phyloP scores from a whole-genome alignment of 2,329 filamentous ascomycete genomes.

The Fusarium sp. region DNA sequence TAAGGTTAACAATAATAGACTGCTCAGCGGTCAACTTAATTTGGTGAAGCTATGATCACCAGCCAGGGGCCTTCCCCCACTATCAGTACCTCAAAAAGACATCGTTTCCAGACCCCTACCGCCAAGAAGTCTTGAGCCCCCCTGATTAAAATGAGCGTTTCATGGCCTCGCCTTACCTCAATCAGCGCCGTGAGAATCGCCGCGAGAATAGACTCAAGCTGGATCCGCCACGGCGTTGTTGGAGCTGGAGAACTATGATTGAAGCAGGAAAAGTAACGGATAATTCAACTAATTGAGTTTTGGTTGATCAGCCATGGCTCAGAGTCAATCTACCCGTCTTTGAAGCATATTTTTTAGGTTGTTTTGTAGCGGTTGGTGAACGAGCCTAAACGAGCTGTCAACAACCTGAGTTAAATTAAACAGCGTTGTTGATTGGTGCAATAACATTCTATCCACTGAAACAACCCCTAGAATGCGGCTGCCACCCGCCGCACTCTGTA shows the following conservation, averaged over 20 bases:
- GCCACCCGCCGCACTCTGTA: slow-evolving; percentile 13
- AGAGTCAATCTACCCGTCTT: background rate
- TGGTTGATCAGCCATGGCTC: background rate
- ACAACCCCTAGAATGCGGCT: slow-evolving; percentile 1
- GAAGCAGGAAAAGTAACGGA: background rate
- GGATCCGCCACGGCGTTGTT: too few species aligned
- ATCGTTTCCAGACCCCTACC: slow-evolving; percentile 8
- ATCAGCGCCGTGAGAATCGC: background rate
- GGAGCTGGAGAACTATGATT: background rate
- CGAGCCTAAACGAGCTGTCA: background rate
- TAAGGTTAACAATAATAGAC: slow-evolving; percentile 3
- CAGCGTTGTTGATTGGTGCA: slow-evolving; percentile 12
- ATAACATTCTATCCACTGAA: slow-evolving; percentile 5
- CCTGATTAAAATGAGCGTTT: slow-evolving; percentile 16
- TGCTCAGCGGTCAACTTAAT: slow-evolving; percentile 1
- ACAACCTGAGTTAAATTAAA: slow-evolving; percentile 2
- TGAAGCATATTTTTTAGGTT: slow-evolving; percentile 24
- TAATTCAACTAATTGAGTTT: background rate
- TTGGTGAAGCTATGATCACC: slow-evolving; percentile 13
- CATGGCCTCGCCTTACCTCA: slow-evolving; percentile 2
- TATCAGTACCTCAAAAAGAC: background rate
- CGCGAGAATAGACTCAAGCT: background rate
- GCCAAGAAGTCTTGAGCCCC: slow-evolving; percentile 6
- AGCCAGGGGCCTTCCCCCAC: slow-evolving; percentile 4
- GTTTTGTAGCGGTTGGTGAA: background rate